Evolutionary conservation across 805 yeast genomes (phyloP).

Genomic region (Cyberlindnera maclurae): DNA sequence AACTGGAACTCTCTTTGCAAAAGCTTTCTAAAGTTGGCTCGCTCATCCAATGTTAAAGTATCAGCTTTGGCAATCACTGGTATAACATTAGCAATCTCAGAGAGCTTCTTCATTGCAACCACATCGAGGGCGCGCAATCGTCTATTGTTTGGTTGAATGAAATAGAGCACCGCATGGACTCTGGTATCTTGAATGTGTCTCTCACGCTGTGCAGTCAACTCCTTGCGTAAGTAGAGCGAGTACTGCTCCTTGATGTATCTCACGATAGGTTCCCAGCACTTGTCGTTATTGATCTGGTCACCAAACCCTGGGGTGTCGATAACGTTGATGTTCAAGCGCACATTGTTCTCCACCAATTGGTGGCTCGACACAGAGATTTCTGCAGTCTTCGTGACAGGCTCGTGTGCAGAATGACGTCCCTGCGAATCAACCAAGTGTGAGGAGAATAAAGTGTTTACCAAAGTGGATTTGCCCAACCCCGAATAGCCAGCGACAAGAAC

Average conservation of each 20-base stretch:
- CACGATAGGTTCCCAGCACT: conserved; percentile 94
- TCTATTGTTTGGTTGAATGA: conserved; percentile 80
- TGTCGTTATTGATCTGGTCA: conserved; percentile 90
- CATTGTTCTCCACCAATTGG: conserved; percentile 76
- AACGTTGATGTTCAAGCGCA: conserved; percentile 74
- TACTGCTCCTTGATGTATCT: conserved; percentile 95
- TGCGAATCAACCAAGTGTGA: conserved; percentile 66
- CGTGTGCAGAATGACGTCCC: conserved; percentile 62
- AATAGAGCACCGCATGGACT: conserved; percentile 89
- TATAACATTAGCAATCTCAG: conserved; percentile 88
- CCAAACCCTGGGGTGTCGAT: conserved; percentile 98
- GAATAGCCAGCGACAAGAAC: conserved; percentile 90
- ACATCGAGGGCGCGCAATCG: conserved; percentile 83
- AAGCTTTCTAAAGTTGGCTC: conserved; percentile 66
- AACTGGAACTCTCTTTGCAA: conserved; percentile 71
- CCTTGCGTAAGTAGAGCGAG: conserved; percentile 83
- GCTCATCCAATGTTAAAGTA: conserved; percentile 79
- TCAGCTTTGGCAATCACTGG: conserved; percentile 95
- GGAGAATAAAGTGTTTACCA: conserved; percentile 85
- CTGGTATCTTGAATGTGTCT: conserved; percentile 76
- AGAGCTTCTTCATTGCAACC: conserved; percentile 71
- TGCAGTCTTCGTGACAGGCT: conserved; percentile 78
- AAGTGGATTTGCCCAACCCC: conserved; percentile 91
- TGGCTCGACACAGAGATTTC: conserved; percentile 73
- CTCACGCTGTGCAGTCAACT: conserved; percentile 91